Percentiles rank a stretch among this genome's conserved stretches.
phyloP scores from a whole-genome alignment of 345 rosid species.

The Moringa oleifera region DNA sequence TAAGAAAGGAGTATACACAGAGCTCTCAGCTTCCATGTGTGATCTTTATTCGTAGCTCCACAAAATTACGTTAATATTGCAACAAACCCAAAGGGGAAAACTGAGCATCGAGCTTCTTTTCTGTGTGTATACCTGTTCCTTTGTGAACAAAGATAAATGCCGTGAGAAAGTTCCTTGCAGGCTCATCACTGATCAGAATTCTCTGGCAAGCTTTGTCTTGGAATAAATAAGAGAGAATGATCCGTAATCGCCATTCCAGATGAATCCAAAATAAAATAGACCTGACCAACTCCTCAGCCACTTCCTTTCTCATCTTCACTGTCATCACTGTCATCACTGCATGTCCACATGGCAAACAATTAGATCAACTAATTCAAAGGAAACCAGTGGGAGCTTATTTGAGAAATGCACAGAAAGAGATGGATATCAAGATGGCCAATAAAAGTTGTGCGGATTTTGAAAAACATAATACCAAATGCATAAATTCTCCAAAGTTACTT shows the following conservation, averaged over 20 bases:
- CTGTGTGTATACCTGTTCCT: constrained; percentile 7
- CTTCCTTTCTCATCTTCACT: constrained; percentile 56
- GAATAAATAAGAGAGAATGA: background rate
- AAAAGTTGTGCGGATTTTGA: no score
- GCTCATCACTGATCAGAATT: background rate
- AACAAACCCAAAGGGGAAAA: constrained; percentile 15
- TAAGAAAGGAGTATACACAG: no score
- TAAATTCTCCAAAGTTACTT: no score
- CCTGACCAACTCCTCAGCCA: constrained; percentile 27
- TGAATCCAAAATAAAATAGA: background rate
- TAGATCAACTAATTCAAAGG: constrained; percentile 1
- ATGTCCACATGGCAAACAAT: constrained; percentile 11
- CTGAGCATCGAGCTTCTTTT: constrained; percentile 3
- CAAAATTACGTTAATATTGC: background rate
- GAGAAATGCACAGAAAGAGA: background rate
- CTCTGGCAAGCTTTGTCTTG: background rate
- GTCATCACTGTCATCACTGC: constrained; percentile 75
- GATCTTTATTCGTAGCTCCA: background rate
- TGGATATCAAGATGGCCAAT: background rate
- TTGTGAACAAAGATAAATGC: constrained; percentile 8
- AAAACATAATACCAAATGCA: no score
- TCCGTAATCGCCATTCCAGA: background rate
- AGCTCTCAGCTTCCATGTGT: background rate
- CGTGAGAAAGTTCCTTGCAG: constrained; percentile 1
- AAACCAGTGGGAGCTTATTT: no score